These are phyloP conservation scores for Bauhinia variegata DNA, from an alignment of 306 rosid genomes.

Conservation along the genomic window DNA sequence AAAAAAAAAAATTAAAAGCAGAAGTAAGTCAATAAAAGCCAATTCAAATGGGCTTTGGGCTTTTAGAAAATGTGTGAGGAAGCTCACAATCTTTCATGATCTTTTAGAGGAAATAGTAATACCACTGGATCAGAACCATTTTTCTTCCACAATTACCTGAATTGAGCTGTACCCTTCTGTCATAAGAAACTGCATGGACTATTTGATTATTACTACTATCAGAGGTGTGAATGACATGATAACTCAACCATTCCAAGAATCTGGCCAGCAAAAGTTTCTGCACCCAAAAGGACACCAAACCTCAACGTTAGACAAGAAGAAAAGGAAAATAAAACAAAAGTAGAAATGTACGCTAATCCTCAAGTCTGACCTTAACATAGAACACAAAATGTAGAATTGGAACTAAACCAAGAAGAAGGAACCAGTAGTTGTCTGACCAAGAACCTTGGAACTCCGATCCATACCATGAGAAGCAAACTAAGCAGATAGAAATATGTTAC, in stretches of 20 bases:
- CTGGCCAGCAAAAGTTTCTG: constrained; percentile 38
- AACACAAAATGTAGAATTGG: constrained; percentile 33
- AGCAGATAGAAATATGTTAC: constrained; percentile 16
- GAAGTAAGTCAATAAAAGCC: too few relatives aligned
- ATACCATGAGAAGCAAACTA: constrained; percentile 99
- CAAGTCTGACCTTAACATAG: constrained; percentile 38
- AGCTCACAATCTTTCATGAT: too few relatives aligned
- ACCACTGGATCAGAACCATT: too few relatives aligned
- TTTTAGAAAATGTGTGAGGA: too few relatives aligned
- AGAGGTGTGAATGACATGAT: constrained; percentile 28
- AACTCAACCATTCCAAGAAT: constrained; percentile 28
- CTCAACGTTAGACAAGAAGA: constrained; percentile 26
- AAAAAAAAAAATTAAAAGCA: too few relatives aligned
- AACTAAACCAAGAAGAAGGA: constrained; percentile 79
- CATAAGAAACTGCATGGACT: constrained; percentile 26
- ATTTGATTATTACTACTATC: constrained; percentile 27
- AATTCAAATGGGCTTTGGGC: too few relatives aligned
- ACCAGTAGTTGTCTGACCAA: constrained; percentile 90
- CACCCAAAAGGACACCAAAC: constrained; percentile 27
- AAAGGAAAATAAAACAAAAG: constrained; percentile 6
- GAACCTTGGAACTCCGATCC: constrained; percentile 94
- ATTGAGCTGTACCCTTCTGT: constrained; percentile 40
- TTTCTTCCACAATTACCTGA: constrained; percentile 48
- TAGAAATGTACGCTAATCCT: constrained; percentile 6
- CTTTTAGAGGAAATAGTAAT: too few relatives aligned